Evolutionary conservation across 2,329 filamentous ascomycete species (phyloP).

Genomic region (Colletotrichum melonis): DNA sequence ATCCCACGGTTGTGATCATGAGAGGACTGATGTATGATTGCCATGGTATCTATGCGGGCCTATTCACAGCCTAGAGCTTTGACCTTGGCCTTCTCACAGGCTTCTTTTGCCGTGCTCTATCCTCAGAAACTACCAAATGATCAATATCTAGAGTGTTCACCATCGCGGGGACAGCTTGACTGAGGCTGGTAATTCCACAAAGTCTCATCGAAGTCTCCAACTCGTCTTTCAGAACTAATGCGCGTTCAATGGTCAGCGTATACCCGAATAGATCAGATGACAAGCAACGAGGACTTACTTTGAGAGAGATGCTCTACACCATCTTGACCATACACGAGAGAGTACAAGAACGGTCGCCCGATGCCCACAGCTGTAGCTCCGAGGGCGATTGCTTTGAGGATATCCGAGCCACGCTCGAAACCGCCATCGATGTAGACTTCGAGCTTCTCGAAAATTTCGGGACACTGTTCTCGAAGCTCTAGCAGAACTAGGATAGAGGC

Average conservation of each 20-base stretch:
- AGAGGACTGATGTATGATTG: not conserved
- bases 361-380: slow-evolving; percentile 74
- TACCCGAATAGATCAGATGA: not conserved
- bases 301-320: slow-evolving; percentile 58
- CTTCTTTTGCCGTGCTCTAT: slow-evolving; percentile 2
- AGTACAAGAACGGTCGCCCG: slow-evolving; percentile 73
- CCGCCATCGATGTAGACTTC: slow-evolving; percentile 75
- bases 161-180: slow-evolving; percentile 41
- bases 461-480: slow-evolving; percentile 61
- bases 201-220: slow-evolving; percentile 45
- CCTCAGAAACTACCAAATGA: slow-evolving; percentile 40
- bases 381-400: slow-evolving; percentile 77
- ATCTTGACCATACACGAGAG: slow-evolving; percentile 50
- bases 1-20: not conserved
- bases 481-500: slow-evolving; percentile 34
- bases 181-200: slow-evolving; percentile 42
- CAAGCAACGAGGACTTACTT: not conserved
- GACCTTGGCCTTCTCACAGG: not conserved
- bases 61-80: not conserved
- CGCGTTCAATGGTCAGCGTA: not conserved
- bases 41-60: too few relatives aligned
- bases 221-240: slow-evolving; percentile 42
- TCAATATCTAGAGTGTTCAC: slow-evolving; percentile 47
- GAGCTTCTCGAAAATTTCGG: slow-evolving; percentile 31
- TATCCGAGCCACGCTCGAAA: slow-evolving; percentile 72